These are phyloP conservation scores for Barnettozyma salicaria DNA, from an alignment of 805 yeast species.

Conservation along the genomic window DNA sequence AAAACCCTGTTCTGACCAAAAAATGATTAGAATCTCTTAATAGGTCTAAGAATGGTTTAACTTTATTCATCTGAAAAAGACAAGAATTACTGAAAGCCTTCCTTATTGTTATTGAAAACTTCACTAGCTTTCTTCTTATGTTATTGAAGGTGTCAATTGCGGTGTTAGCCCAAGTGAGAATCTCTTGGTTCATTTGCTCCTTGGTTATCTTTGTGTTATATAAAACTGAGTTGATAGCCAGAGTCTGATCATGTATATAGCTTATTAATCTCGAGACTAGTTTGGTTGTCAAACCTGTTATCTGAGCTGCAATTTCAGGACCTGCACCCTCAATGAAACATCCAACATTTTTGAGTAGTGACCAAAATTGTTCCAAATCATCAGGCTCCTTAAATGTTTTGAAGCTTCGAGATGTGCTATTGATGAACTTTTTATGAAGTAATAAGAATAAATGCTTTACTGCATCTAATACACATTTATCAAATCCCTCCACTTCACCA, in stretches of 20 bases:
- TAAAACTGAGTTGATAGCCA: slow-evolving; percentile 46
- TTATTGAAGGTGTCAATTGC: slow-evolving; percentile 68
- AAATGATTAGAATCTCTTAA: slow-evolving; percentile 66
- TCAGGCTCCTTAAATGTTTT: slow-evolving; percentile 90
- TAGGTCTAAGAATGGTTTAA: slow-evolving; percentile 47
- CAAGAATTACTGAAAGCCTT: slow-evolving; percentile 70
- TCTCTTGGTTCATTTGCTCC: slow-evolving; percentile 29
- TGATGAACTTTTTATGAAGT: slow-evolving; percentile 70
- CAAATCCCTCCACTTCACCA: slow-evolving; percentile 57
- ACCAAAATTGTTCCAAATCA: slow-evolving; percentile 78
- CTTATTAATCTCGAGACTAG: slow-evolving; percentile 62
- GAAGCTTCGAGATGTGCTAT: slow-evolving; percentile 65
- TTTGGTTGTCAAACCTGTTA: slow-evolving; percentile 57
- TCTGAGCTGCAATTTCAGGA: slow-evolving; percentile 71
- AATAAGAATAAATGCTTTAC: slow-evolving; percentile 65
- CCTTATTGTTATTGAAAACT: slow-evolving; percentile 65
- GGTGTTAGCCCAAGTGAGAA: slow-evolving; percentile 39
- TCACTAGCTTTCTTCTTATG: slow-evolving; percentile 71
- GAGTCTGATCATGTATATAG: slow-evolving; percentile 66
- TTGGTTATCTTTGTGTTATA: slow-evolving; percentile 3
- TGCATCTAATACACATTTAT: slow-evolving; percentile 64
- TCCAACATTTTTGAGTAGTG: slow-evolving; percentile 69
- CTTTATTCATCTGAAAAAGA: slow-evolving; percentile 49
- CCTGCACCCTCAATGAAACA: slow-evolving; percentile 76
- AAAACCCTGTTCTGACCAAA: slow-evolving; percentile 63